phyloP scores from a whole-genome alignment of 768 basidiomycete species.

The Collybiopsis confluens region DNA sequence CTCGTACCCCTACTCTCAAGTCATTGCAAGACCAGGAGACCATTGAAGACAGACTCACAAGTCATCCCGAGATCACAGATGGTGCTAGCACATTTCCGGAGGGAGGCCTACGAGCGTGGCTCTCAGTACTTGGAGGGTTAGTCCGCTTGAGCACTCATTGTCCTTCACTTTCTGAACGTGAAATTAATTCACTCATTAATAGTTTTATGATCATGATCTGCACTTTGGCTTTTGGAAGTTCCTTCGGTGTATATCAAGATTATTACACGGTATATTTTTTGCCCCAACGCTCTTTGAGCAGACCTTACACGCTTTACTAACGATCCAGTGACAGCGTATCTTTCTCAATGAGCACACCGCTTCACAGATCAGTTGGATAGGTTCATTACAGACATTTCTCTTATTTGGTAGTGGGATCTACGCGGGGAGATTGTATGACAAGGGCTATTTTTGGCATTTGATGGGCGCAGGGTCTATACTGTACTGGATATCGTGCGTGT shows the following conservation, averaged over 20 bases:
- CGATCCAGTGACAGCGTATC: background rate
- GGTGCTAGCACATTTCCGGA: conserved; percentile 13
- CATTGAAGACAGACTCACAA: conserved; percentile 1
- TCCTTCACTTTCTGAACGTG: background rate
- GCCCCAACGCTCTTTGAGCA: background rate
- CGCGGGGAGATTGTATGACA: conserved; percentile 1
- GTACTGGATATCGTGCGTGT: background rate
- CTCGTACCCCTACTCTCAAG: background rate
- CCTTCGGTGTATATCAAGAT: conserved; percentile 21
- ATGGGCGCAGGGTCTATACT: background rate
- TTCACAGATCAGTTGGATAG: conserved; percentile 5
- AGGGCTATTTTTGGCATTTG: conserved; percentile 1
- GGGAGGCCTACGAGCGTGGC: conserved; percentile 18
- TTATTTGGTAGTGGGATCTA: background rate
- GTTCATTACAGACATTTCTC: background rate
- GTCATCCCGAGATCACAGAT: background rate
- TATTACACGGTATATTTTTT: conserved; percentile 17
- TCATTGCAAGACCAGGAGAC: background rate
- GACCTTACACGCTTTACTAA: background rate
- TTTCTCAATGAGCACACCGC: conserved; percentile 1
- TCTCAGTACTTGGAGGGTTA: conserved; percentile 18
- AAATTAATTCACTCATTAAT: background rate
- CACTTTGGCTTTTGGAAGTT: conserved; percentile 17
- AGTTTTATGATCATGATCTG: conserved; percentile 8
- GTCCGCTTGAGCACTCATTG: background rate